Percentiles rank a stretch among this genome's conserved stretches.
Evolutionary conservation across 225 moss, liverwort and hornwort species (phyloP).

Genomic region (Lunularia cruciata): DNA sequence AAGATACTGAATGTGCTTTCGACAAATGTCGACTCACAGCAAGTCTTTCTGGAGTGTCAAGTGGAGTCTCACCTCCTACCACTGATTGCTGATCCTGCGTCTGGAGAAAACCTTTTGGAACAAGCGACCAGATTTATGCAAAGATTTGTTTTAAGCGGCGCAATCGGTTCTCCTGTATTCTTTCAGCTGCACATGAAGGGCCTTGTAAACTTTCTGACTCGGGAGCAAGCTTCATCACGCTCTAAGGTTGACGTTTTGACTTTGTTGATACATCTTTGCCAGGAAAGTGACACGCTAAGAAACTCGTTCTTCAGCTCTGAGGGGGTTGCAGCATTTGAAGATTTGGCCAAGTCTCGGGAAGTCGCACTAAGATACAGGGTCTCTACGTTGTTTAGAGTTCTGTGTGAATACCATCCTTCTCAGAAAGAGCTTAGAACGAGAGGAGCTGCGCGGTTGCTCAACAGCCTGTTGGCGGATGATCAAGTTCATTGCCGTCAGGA

Average conservation of each 20-base stretch:
- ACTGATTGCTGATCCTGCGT: not conserved
- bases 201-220: not conserved
- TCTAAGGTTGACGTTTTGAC: not conserved
- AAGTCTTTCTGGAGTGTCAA: not conserved
- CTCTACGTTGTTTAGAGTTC: conserved; percentile 20
- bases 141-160: not conserved
- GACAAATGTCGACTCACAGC: not conserved
- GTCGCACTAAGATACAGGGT: not conserved
- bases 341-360: not conserved
- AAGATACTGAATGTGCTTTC: conserved; percentile 4
- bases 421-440: conserved; percentile 22
- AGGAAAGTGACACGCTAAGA: not conserved
- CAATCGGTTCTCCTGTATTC: not conserved
- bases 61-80: not conserved
- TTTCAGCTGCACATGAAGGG: conserved; percentile 20
- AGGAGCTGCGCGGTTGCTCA: conserved; percentile 26
- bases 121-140: not conserved
- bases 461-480: conserved; percentile 30
- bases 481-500: conserved; percentile 18
- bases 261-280: not conserved
- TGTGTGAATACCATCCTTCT: conserved; percentile 24
- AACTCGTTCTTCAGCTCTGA: conserved; percentile 5
- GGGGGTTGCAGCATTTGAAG: conserved; percentile 7
- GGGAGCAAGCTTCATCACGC: not conserved
- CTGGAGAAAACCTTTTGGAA: not conserved